Evolutionary conservation across 2,329 filamentous ascomycete species (phyloP), one percentile per base, ranked within the genome.

Genomic region (Calonectria hawksworthii): DNA sequence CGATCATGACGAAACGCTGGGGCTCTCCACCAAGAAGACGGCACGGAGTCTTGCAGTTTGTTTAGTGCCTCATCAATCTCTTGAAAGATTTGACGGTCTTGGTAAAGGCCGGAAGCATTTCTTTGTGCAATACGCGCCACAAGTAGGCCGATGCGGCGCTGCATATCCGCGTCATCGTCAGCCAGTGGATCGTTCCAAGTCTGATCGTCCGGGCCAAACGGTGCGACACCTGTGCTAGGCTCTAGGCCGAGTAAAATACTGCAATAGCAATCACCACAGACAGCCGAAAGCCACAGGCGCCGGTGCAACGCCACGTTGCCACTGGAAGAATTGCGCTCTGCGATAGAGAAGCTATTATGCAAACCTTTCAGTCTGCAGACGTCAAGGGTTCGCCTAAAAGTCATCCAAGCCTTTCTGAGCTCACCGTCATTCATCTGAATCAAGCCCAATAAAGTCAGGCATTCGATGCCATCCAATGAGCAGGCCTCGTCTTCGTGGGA

Each of bases 201-300:
- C 16, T 73, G 50, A 23, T 71, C 68, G 1, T 73, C 56, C 3
- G 70, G 73, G 14, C 75, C 75, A 67, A 75, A 73, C 2, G 70
- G 70, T 7, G 70, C 67, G 2, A 74, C 34, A 7, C 75, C 75
- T 18, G 64, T 30, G 0, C 56, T 68, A 38, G 75, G 75, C 36
- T 76, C 75, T 26, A 75, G 70, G 0, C 75, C 75, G 10, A 75
- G 73, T 21, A 76, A 41, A 21, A 76, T 41, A 26, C 75, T 76
- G 26, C 75, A 76, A 26, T 76, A 76, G 34, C 70, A 76, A 41
- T 76, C 75, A 18, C 70, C 70, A 23, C 70, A 73, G 18, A 72
- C 51, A 28, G 64, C 32, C 4, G 75, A 73, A n/a, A 75, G 64
- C 75, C 75, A 76, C 1, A 76, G 34, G 13, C 73, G 75, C 41